Conservation (phyloP, 1,139 yeast genomes). For the Hyphopichia pseudoburtonii region DNA sequence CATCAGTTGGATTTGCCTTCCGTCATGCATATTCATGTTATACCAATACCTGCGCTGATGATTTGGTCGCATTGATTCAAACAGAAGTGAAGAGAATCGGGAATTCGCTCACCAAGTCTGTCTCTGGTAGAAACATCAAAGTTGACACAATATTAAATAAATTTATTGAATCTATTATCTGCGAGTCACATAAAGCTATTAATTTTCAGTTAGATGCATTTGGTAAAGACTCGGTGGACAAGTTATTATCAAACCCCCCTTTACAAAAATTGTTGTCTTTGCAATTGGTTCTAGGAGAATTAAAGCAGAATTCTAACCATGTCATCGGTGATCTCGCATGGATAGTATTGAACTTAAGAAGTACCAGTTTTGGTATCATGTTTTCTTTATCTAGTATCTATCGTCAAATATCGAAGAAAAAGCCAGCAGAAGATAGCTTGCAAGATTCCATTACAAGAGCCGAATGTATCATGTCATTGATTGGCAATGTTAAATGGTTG, state of each 20-base stretch:
- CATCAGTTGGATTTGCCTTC: conserved; percentile 63
- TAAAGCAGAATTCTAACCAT: conserved; percentile 39
- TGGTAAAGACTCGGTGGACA: conserved; percentile 67
- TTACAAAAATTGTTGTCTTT: conserved; percentile 63
- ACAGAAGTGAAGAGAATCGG: conserved; percentile 38
- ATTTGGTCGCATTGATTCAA: conserved; percentile 57
- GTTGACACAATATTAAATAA: conserved; percentile 27
- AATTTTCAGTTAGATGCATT: conserved; percentile 65
- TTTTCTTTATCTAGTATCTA: conserved; percentile 65
- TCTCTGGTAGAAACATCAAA: conserved; percentile 16
- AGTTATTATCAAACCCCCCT: conserved; percentile 70
- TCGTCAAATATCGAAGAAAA: conserved; percentile 53
- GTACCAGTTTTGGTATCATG: conserved; percentile 73
- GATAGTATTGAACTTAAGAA: conserved; percentile 65
- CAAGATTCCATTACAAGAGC: conserved; percentile 58
- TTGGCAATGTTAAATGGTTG: conserved; percentile 80
- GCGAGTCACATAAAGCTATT: conserved; percentile 69
- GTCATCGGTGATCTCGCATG: conserved; percentile 60
- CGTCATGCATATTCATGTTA: conserved; percentile 70
- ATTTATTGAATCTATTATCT: conserved; percentile 46
- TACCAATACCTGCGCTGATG: conserved; percentile 64
- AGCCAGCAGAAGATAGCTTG: conserved; percentile 49
- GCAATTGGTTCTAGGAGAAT: conserved; percentile 67
- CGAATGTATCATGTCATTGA: conserved; percentile 56
- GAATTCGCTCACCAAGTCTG: conserved; percentile 10